Base-by-base conservation (phyloP, 345 rosid genomes). In the Euphorbia tirucalli region DNA sequence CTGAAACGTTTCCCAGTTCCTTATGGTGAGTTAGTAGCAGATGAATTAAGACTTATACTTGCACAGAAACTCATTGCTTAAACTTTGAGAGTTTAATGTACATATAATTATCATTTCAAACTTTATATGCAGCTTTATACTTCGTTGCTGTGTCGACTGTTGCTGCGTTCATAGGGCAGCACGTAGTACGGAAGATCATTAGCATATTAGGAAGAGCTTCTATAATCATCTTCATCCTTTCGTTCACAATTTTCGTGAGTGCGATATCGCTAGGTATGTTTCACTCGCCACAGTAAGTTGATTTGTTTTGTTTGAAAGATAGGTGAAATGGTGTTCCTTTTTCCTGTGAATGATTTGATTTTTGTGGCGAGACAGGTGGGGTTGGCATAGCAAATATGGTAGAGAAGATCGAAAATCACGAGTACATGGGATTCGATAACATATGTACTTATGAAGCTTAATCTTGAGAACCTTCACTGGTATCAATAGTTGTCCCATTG, bases 1-100 rank as follows among this genome's bases (percentile, higher is more conserved):
- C 82, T 91, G 27, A 88, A 87, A 73, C 92, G 93, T 54, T 92
- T 92, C 74, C 96, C 96, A 2, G 85, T 92, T 61, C 93, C 97
- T 32, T 92, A 85, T n/a, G 93, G 96, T 88, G 60, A 84, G 82
- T 61, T 61, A n/a, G 18, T 50, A 11, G 10, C 21, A 15, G 0
- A 16, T 35, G 50, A 41, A 37, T 39, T 39, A 61, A 7, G 35
- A 27, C 39, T 59, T 59, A 5, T 30, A 13, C 11, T 30, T n/a
- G n/a, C 46, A 30, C 22, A 61, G 7, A 30, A 10, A 35, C 18
- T 30, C 41, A 60, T 61, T 15, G 19, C 22, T 35, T 7, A 5
- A 32, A 5, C 30, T 37, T 62, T 37, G 27, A n/a, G 25, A 62
- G 41, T 62, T 62, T 25, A 21, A 21, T 31, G 4, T 21, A 25